These are phyloP conservation scores for Pseudisothecium myosuroides DNA, from an alignment of 225 moss, liverwort and hornwort genomes.

Conservation along the genomic window DNA sequence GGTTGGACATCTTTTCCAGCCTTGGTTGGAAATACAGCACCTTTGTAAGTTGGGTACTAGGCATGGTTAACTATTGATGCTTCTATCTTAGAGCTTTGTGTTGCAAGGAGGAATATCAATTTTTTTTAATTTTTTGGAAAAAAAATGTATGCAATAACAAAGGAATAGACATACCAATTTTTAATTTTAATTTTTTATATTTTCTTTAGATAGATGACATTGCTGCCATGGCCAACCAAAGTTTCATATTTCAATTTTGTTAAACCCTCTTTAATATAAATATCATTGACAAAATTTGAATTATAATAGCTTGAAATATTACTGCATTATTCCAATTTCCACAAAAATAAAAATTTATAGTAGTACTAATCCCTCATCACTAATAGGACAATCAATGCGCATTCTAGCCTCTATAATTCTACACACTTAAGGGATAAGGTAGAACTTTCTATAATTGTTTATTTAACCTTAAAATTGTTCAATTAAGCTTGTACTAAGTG, in stretches of 20 bases:
- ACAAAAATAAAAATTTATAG: background rate
- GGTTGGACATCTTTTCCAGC: no score
- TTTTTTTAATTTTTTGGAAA: no score
- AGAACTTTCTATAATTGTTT: background rate
- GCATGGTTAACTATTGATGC: no score
- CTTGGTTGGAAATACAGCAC: no score
- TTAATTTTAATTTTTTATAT: no score
- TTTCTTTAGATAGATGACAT: rapidly evolving
- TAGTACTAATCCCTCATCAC: rapidly evolving
- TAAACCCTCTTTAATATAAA: background rate
- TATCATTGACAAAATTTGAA: background rate
- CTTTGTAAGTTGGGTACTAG: no score
- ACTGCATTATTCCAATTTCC: background rate
- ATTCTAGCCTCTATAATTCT: rapidly evolving
- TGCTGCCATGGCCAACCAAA: no score
- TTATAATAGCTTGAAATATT: background rate
- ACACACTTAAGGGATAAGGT: rapidly evolving
- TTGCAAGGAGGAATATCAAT: no score
- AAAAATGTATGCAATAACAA: no score
- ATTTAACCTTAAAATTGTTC: background rate
- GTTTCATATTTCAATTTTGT: background rate
- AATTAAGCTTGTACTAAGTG: background rate
- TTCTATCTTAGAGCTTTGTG: no score
- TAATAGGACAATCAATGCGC: no score
- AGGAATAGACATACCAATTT: no score